These are phyloP conservation scores for Botryotinia globosa DNA, from an alignment of 2,329 filamentous ascomycete species.

Conservation along the genomic window DNA sequence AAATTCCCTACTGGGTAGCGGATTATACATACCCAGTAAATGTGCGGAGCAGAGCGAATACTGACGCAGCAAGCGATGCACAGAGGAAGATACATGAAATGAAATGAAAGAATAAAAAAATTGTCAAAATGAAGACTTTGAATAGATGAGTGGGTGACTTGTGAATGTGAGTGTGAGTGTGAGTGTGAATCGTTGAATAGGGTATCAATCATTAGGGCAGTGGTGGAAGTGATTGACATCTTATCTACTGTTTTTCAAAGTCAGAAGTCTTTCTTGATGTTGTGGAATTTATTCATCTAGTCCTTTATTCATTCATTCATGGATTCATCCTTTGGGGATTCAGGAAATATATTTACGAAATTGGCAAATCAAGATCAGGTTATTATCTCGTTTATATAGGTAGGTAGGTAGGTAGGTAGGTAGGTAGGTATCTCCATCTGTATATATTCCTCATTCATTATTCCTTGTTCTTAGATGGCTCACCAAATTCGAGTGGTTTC, in stretches of 20 bases:
- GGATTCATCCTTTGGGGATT: too few species aligned
- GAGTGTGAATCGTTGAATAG: background rate
- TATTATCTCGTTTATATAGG: too few species aligned
- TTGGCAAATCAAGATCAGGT: too few species aligned
- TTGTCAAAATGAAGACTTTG: background rate
- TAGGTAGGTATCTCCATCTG: too few species aligned
- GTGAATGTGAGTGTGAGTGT: background rate
- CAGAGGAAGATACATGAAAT: slow-evolving; percentile 11
- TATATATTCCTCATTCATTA: too few species aligned
- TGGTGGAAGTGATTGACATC: background rate
- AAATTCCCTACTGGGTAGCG: background rate
- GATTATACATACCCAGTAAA: slow-evolving; percentile 2
- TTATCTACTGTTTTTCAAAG: background rate
- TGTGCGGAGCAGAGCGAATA: background rate
- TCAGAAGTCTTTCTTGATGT: too few species aligned
- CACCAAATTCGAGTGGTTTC: too few species aligned
- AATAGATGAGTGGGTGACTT: background rate
- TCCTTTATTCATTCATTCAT: too few species aligned
- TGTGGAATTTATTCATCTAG: too few species aligned
- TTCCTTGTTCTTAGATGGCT: too few species aligned
- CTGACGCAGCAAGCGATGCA: slow-evolving; percentile 9
- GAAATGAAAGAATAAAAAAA: slow-evolving; percentile 15
- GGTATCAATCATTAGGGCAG: background rate
- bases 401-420: too few species aligned
- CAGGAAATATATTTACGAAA: too few species aligned